A percentile compares a stretch with the other conserved stretches of the same genome.
phyloP scores from a whole-genome alignment of 1,284 basidiomycete species.

The Ustilago loliicola region DNA sequence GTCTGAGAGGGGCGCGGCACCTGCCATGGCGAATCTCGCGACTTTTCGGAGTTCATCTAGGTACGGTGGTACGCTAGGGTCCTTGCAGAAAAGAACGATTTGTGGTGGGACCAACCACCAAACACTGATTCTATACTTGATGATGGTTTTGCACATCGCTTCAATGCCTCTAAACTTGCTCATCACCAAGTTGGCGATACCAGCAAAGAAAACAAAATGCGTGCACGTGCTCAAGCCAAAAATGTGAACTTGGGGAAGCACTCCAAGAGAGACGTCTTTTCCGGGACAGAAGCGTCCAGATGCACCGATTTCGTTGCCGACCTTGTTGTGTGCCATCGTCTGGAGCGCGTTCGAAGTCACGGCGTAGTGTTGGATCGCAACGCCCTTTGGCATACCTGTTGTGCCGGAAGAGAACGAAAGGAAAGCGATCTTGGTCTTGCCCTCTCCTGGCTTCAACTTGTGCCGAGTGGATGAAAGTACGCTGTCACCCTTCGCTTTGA shows the following conservation, averaged over 20 bases:
- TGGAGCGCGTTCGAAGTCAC: conserved; percentile 64
- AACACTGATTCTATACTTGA: conserved; percentile 64
- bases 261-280: conserved; percentile 56
- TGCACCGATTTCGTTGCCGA: conserved; percentile 37
- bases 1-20: conserved; percentile 60
- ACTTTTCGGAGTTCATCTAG: conserved; percentile 46
- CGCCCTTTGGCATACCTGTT: conserved; percentile 70
- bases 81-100: conserved; percentile 58
- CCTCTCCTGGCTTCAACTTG: conserved; percentile 77
- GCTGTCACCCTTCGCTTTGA: conserved; percentile 70
- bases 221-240: conserved; percentile 64
- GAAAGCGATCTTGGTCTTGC: conserved; percentile 73
- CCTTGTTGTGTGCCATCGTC: conserved; percentile 66
- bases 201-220: conserved; percentile 66
- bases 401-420: conserved; percentile 71
- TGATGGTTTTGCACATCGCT: conserved; percentile 58
- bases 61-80: conserved; percentile 60
- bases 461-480: conserved; percentile 72
- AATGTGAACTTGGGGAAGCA: conserved; percentile 59
- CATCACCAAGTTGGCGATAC: conserved; percentile 58
- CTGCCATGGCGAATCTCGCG: conserved; percentile 59
- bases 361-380: conserved; percentile 66
- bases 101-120: conserved; percentile 59
- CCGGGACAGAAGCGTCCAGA: conserved; percentile 54
- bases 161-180: conserved; percentile 61